Evolutionary conservation across 108 stramenopile species (phyloP).

Genomic region (Skeletonema potamos): DNA sequence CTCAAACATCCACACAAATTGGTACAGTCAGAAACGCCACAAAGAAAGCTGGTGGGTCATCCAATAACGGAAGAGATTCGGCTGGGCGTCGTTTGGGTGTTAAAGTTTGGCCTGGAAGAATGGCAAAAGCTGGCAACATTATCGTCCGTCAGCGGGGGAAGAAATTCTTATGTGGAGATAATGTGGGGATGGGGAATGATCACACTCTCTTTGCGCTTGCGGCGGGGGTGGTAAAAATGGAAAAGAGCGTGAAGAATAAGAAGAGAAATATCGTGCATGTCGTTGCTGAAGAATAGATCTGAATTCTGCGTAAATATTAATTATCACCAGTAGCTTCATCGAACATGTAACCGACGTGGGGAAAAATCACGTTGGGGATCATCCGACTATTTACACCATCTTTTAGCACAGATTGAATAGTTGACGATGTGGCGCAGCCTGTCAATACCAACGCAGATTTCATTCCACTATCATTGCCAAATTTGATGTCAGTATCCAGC

Average conservation of each 20-base stretch:
- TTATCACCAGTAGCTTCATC: not conserved
- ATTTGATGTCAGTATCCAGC: slow-evolving; percentile 87
- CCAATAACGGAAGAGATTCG: slow-evolving; percentile 95
- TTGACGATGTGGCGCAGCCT: slow-evolving; percentile 65
- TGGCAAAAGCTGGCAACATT: slow-evolving; percentile 89
- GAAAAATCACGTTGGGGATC: slow-evolving; percentile 61
- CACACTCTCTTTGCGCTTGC: slow-evolving; percentile 92
- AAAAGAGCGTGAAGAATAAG: slow-evolving; percentile 57
- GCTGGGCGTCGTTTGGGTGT: slow-evolving; percentile 93
- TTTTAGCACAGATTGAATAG: slow-evolving; percentile 34
- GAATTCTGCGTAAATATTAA: not conserved
- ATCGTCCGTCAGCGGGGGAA: slow-evolving; percentile 96
- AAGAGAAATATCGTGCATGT: slow-evolving; percentile 82
- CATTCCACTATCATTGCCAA: slow-evolving; percentile 74
- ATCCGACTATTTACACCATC: slow-evolving; percentile 41
- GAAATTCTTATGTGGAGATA: slow-evolving; percentile 86
- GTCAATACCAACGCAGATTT: slow-evolving; percentile 69
- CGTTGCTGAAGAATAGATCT: slow-evolving; percentile 21
- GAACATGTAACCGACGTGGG: slow-evolving; percentile 53
- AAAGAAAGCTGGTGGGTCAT: slow-evolving; percentile 95
- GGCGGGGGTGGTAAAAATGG: slow-evolving; percentile 82
- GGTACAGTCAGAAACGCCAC: slow-evolving; percentile 73
- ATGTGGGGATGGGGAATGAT: slow-evolving; percentile 93
- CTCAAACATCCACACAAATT: slow-evolving; percentile 4
- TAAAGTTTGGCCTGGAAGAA: slow-evolving; percentile 82